Percentiles rank a stretch among this genome's conserved stretches.
phyloP scores from a whole-genome alignment of 179 eudicot species.

The Silene coronaria region DNA sequence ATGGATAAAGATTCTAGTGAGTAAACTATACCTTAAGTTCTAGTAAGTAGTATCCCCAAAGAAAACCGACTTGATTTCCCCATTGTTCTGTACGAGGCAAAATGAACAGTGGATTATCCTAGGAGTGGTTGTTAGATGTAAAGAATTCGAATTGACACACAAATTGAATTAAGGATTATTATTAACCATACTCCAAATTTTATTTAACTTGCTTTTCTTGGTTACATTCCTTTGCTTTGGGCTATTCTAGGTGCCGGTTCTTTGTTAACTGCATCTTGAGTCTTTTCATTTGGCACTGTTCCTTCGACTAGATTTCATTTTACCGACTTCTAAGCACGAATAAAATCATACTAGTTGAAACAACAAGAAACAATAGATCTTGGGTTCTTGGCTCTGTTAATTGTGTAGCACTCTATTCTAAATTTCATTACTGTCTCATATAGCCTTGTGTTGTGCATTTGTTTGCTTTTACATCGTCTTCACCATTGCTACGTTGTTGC shows the following conservation, averaged over 20 bases:
- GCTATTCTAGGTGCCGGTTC: too few species aligned
- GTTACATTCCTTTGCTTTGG: neutral
- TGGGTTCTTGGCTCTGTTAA: neutral
- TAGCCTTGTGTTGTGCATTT: too few species aligned
- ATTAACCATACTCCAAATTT: neutral
- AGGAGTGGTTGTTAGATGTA: neutral
- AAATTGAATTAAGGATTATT: neutral
- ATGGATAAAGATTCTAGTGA: conserved; percentile 42
- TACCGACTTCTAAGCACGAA: too few species aligned
- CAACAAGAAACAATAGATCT: neutral
- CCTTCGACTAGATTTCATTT: too few species aligned
- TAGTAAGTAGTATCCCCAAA: neutral
- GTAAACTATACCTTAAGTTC: neutral
- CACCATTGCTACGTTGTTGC: neutral
- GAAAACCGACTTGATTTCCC: neutral
- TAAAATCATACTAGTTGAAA: too few species aligned
- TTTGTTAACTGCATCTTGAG: too few species aligned
- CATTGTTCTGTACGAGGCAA: neutral
- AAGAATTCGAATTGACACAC: neutral
- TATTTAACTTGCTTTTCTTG: neutral
- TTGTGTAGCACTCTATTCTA: neutral
- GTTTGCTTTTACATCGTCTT: neutral
- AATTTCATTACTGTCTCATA: neutral
- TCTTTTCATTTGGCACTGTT: too few species aligned
- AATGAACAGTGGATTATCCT: too few species aligned